phyloP scores from a whole-genome alignment of 108 stramenopile species.

The Nitzschia putrida region DNA sequence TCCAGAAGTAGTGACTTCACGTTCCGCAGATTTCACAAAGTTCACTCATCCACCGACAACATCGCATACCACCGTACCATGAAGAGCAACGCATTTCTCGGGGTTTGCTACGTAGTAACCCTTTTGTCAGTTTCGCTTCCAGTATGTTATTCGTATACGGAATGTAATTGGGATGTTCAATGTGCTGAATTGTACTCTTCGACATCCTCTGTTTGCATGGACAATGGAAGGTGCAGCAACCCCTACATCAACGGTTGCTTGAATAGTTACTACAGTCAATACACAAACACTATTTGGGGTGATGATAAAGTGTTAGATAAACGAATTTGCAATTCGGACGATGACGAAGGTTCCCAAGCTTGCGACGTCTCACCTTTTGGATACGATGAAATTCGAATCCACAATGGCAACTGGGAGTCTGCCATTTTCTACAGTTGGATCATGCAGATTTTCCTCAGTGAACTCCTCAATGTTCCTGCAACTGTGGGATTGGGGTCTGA shows the following conservation, averaged over 20 bases:
- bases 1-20: too few relatives aligned
- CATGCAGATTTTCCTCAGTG: slow-evolving; percentile 42
- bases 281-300: neutral
- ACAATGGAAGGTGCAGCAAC: slow-evolving; percentile 36
- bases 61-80: too few relatives aligned
- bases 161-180: slow-evolving; percentile 8
- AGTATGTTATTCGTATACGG: neutral
- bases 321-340: slow-evolving; percentile 29
- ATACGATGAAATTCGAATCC: slow-evolving; percentile 41
- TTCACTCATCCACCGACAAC: too few relatives aligned
- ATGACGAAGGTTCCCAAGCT: slow-evolving; percentile 3
- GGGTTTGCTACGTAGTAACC: too few relatives aligned
- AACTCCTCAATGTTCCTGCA: slow-evolving; percentile 40
- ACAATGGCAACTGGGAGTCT: slow-evolving; percentile 40
- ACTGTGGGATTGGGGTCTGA: slow-evolving; percentile 29
- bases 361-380: slow-evolving; percentile 1
- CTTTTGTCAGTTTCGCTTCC: neutral
- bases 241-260: slow-evolving; percentile 43
- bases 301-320: neutral
- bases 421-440: slow-evolving; percentile 42
- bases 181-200: slow-evolving; percentile 12
- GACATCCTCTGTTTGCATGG: slow-evolving; percentile 14
- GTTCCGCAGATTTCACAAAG: too few relatives aligned
- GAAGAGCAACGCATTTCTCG: too few relatives aligned
- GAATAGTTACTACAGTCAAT: slow-evolving; percentile 3